These are phyloP conservation scores for Phytomonas serpens DNA, from an alignment of 208 protist species.

Conservation along the genomic window DNA sequence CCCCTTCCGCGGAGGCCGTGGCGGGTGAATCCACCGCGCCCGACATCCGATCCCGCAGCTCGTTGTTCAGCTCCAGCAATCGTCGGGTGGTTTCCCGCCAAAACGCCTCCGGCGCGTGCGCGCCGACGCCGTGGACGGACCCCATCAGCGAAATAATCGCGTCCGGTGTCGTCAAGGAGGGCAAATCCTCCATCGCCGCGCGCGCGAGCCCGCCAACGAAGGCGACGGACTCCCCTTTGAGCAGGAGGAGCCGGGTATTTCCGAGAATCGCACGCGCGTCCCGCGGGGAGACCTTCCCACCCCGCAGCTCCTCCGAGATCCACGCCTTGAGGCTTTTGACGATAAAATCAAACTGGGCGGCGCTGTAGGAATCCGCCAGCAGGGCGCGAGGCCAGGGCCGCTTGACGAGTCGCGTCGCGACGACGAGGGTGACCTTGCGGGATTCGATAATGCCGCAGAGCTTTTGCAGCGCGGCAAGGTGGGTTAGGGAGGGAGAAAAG, in stretches of 20 bases:
- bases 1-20: not conserved
- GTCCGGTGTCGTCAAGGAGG: constrained; percentile 23
- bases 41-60: constrained; percentile 18
- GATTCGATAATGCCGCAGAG: too few relatives aligned
- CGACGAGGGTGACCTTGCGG: too few relatives aligned
- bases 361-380: constrained; percentile 15
- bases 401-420: constrained; percentile 39
- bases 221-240: not conserved
- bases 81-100: constrained; percentile 40
- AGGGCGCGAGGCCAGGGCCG: constrained; percentile 34
- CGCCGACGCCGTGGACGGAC: constrained; percentile 33
- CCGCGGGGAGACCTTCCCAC: constrained; percentile 13
- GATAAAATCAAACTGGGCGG: constrained; percentile 28
- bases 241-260: constrained; percentile 25
- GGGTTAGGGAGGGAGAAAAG: too few relatives aligned
- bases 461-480: too few relatives aligned
- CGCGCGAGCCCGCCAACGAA: constrained; percentile 44
- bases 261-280: constrained; percentile 40
- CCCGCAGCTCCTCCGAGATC: constrained; percentile 28
- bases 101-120: constrained; percentile 45
- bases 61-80: constrained; percentile 37
- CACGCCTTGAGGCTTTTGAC: constrained; percentile 25
- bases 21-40: constrained; percentile 6
- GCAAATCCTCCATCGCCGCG: constrained; percentile 28
- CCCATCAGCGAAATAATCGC: constrained; percentile 58